Evolutionary conservation across 2,329 filamentous ascomycete species (phyloP), one percentile per base, ranked within the genome.

Genomic region (Pseudogymnoascus sp.): DNA sequence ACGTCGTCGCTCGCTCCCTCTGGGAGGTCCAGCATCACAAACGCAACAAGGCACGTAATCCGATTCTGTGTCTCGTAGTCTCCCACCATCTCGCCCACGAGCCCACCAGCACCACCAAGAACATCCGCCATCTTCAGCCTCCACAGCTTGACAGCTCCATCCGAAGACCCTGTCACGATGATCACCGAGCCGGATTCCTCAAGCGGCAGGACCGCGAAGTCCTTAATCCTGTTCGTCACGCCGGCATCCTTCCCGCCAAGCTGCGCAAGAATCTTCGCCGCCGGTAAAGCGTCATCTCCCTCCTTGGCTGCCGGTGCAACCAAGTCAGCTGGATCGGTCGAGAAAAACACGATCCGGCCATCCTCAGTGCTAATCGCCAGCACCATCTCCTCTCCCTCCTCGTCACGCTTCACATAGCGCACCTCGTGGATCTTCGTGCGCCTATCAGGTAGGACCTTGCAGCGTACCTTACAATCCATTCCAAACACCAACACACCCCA

Each of bases 291-390:
- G 28, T 79, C 76, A 12, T 79, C 78, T 7, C 65, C 69, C 76
- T 74, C 46, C 69, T 73, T 63, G 66, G 67, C 63, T 69, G 66
- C 21, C 69, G 74, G 42, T 72, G 62, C 56, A 9, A 65, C 72
- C 5, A 84, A 69, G 65, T 84, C 79, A 8, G 78, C 77, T 0
- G 75, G 74, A 59, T 78, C 81, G 1, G 91, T 92, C 38, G 88
- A 88, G 74, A 91, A 96, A 74, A 97, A 91, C 61, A 96, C 72
- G 37, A 97, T 82, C 61, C 90, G 83, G 0, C 95, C 95, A 73
- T 97, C 93, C 74, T 97, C 95, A 0, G 95, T 97, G 1, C 91
- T 91, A 0, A 95, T 80, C 0, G 88, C 87, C 43, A 97, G 76
- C 5, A 93, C 74, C 6, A 75, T 73, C n/a, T 76, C 72, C 37